Percentiles rank a stretch among this genome's conserved stretches.
phyloP scores from a whole-genome alignment of 371 early-diverging fungal species.

The Mucor ambiguus region DNA sequence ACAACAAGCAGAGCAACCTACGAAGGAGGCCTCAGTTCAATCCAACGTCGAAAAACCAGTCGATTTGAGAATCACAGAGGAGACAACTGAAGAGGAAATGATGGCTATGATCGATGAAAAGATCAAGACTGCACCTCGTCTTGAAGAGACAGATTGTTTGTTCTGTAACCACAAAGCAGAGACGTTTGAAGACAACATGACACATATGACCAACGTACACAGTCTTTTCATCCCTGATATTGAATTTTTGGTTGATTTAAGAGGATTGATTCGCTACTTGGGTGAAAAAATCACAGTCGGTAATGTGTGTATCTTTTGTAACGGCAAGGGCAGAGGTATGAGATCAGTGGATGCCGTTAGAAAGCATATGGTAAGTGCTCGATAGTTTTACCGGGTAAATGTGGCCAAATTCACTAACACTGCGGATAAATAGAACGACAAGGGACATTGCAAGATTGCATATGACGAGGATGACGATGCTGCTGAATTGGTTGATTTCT shows the following conservation, averaged over 20 bases:
- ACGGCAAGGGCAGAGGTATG: conserved; percentile 85
- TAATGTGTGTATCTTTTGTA: conserved; percentile 94
- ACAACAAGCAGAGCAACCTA: conserved; percentile 9
- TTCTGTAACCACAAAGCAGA: conserved; percentile 75
- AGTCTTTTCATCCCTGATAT: conserved; percentile 96
- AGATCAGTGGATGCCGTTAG: conserved; percentile 90
- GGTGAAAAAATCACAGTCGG: conserved; percentile 90
- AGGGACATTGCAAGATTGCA: conserved; percentile 93
- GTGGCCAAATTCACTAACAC: background rate
- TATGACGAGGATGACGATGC: conserved; percentile 91
- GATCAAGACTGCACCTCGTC: conserved; percentile 64
- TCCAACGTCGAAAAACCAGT: conserved; percentile 31
- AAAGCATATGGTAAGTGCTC: conserved; percentile 82
- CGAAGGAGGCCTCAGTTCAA: conserved; percentile 17
- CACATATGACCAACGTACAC: conserved; percentile 90
- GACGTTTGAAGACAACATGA: conserved; percentile 82
- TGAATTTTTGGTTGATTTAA: conserved; percentile 87
- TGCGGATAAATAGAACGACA: conserved; percentile 59
- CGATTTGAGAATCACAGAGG: conserved; percentile 58
- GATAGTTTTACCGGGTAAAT: background rate
- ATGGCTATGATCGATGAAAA: conserved; percentile 72
- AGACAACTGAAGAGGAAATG: conserved; percentile 49
- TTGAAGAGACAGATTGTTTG: conserved; percentile 76
- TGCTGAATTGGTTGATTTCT: conserved; percentile 90
- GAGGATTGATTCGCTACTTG: conserved; percentile 87